Evolutionary conservation across 2,329 filamentous ascomycete species (phyloP).

Genomic region (Alternaria arbusti): DNA sequence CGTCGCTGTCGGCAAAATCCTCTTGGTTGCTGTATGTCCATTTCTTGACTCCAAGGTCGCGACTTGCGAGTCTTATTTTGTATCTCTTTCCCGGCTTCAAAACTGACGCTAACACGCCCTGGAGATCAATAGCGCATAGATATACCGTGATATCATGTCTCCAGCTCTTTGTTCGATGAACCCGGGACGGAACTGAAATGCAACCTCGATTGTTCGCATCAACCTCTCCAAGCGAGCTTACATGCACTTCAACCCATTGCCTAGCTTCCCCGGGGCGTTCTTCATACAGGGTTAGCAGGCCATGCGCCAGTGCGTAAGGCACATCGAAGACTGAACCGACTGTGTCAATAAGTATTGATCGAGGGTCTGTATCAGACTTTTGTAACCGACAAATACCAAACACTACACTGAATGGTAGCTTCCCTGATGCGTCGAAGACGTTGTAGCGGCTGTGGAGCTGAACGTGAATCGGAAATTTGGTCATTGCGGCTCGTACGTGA

Average conservation of each 20-base stretch:
- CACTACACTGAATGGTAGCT: background rate
- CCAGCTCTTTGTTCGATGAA: background rate
- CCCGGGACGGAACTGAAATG: background rate
- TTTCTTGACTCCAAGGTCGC: background rate
- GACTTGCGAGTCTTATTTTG: background rate
- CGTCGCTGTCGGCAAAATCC: background rate
- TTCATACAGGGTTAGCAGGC: background rate
- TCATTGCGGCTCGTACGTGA: background rate
- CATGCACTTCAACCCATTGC: background rate
- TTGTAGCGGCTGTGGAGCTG: background rate
- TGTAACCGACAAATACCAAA: background rate
- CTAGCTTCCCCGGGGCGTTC: background rate
- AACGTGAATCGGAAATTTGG: background rate
- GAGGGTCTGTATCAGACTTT: background rate
- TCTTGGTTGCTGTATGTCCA: background rate
- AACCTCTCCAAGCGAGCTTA: background rate
- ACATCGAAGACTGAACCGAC: constrained; percentile 3
- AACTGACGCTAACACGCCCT: background rate
- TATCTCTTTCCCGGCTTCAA: background rate
- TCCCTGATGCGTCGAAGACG: background rate
- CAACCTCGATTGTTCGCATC: background rate
- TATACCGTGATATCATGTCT: background rate
- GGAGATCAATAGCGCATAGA: background rate
- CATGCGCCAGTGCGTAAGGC: constrained; percentile 1
- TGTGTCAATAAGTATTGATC: background rate